These are phyloP conservation scores for Albophoma yamanashiensis DNA, from an alignment of 2,329 filamentous ascomycete species.

Conservation along the genomic window DNA sequence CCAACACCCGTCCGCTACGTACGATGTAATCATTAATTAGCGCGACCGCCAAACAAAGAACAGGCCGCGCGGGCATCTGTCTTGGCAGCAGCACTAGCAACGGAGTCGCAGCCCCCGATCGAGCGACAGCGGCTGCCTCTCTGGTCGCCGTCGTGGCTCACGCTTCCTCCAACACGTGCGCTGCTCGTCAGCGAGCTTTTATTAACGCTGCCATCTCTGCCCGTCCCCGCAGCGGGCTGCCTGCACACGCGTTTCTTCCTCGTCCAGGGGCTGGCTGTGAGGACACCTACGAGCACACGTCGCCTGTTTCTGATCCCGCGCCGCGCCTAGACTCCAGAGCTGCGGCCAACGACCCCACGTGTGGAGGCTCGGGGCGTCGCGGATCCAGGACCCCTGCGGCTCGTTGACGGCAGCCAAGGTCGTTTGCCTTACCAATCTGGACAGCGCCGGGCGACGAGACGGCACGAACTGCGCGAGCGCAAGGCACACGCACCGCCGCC, in stretches of 20 bases:
- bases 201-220: neutral
- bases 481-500: neutral
- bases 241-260: neutral
- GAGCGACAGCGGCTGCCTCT: neutral
- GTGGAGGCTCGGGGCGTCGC: neutral
- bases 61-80: neutral
- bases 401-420: neutral
- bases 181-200: neutral
- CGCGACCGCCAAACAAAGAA: neutral
- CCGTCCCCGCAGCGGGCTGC: neutral
- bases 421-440: neutral
- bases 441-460: neutral
- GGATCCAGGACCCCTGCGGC: slow-evolving; percentile 1
- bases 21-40: neutral
- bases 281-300: neutral
- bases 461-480: neutral
- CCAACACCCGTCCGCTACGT: neutral
- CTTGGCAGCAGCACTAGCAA: neutral
- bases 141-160: neutral
- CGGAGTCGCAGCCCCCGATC: neutral
- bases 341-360: neutral
- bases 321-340: neutral
- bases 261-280: neutral
- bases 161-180: neutral
- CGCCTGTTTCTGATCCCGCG: neutral